These are phyloP conservation scores for Bothriochloa decipiens DNA, from an alignment of 176 grass and related monocot genomes.

Conservation along the genomic window DNA sequence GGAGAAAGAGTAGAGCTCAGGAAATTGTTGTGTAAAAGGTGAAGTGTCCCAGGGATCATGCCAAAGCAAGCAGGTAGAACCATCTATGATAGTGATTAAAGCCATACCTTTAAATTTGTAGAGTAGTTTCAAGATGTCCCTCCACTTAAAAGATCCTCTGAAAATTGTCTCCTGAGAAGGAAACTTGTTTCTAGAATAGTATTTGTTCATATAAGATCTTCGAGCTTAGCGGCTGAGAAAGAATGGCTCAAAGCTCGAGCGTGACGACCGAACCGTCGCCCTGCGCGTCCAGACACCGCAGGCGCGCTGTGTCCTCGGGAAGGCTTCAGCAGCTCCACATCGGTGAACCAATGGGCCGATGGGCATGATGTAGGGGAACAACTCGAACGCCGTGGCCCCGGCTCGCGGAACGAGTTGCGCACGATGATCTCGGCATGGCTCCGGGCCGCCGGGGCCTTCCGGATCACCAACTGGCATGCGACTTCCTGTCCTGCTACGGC, in stretches of 20 bases:
- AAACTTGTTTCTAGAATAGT: too few species aligned
- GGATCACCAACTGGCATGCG: slow-evolving; percentile 26
- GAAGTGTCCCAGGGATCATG: too few species aligned
- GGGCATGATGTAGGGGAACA: slow-evolving; percentile 30
- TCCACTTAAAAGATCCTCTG: too few species aligned
- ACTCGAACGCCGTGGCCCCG: slow-evolving; percentile 16
- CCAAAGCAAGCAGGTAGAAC: too few species aligned
- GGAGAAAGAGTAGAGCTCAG: too few species aligned
- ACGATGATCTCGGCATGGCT: slow-evolving; percentile 19
- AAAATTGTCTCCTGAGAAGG: too few species aligned
- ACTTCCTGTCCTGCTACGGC: background rate
- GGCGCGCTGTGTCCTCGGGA: slow-evolving; percentile 37
- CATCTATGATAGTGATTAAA: too few species aligned
- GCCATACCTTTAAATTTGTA: too few species aligned
- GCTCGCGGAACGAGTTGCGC: slow-evolving; percentile 50
- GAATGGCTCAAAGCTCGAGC: background rate
- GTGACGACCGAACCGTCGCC: slow-evolving; percentile 56
- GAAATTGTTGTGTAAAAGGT: too few species aligned
- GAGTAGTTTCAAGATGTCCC: too few species aligned
- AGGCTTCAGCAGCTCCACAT: background rate
- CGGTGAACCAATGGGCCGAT: slow-evolving; percentile 33
- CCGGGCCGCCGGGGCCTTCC: background rate
- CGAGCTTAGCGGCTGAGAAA: too few species aligned
- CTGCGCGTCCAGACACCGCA: slow-evolving; percentile 53
- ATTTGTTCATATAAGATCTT: too few species aligned